Base-by-base conservation (phyloP, 169 alveolate species). In the Ichthyophthirius multifiliis region DNA sequence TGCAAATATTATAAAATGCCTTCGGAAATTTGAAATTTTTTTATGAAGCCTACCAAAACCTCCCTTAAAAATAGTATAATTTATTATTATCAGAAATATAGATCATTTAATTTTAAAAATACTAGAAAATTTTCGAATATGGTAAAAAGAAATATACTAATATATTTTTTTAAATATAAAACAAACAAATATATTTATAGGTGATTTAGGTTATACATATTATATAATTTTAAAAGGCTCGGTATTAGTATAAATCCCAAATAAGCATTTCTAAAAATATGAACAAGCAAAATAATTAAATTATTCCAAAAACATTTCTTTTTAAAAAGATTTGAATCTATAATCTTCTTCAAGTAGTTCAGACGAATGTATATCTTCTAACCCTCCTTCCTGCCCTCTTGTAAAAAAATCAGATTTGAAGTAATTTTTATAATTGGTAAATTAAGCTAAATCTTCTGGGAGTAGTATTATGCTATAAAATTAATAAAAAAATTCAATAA, bases 181-280 rank as follows among this genome's bases (percentile, higher is more conserved):
- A 27, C 31, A 27, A 3, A 27, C 31, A 27, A 18, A 55, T 20
- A 4, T 27, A 20, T 7, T 10, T 12, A 18, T 55, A 55, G 71
- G 31, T 55, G 71, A 55, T 18, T 39, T 55, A 10, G 71, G 71
- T 27, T 55, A 55, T n/a, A 55, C 23, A 23, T 55, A 55, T 55
- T 55, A 55, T 55, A 55, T 55, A 10, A 55, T 55, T 55, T 27
- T 55, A 55, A 55, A 55, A 39, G 71, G 71, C 13, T 55, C 71
- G 31, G 71, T 55, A n/a, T 55, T 55, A 27, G 71, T 55, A 5
- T 27, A 55, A 27, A 55, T 55, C 31, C 71, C 71, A 13, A 55
- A 55, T 27, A 55, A 55, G 31, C 23, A 55, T 23, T 55, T 27
- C 18, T 27, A 55, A 10, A 55, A 55, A 27, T 55, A 55, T 55